A percentile compares a stretch with the other conserved stretches of the same genome.
phyloP scores from a whole-genome alignment of 192 early-diverging fungal species.

The Backusella liffmaniae region DNA sequence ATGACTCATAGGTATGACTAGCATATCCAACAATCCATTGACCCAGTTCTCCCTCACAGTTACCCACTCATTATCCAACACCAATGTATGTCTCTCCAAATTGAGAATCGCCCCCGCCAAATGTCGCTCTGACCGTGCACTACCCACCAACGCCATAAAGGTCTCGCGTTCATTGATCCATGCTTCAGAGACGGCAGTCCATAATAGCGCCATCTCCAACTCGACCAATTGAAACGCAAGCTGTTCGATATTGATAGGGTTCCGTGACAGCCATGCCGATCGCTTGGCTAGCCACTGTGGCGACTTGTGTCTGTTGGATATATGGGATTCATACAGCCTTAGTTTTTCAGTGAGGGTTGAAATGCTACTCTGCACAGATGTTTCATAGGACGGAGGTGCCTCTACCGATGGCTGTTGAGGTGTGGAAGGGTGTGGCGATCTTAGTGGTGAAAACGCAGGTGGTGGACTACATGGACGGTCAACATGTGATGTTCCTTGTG shows the following conservation, averaged over 20 bases:
- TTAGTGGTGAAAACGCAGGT: slow-evolving; percentile 7
- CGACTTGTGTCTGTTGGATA: slow-evolving; percentile 33
- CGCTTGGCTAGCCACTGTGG: slow-evolving; percentile 32
- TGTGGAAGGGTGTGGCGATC: not conserved
- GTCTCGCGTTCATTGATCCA: slow-evolving; percentile 38
- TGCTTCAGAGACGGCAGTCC: slow-evolving; percentile 32
- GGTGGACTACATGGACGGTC: slow-evolving; percentile 6
- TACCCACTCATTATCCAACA: slow-evolving; percentile 31
- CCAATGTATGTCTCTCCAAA: slow-evolving; percentile 34
- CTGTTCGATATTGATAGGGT: slow-evolving; percentile 32
- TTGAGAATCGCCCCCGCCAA: slow-evolving; percentile 36
- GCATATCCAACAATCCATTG: slow-evolving; percentile 33
- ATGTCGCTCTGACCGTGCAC: slow-evolving; percentile 31
- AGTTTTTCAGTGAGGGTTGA: slow-evolving; percentile 19
- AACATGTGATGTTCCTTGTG: not conserved
- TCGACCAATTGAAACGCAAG: slow-evolving; percentile 36
- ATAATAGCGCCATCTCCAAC: slow-evolving; percentile 37
- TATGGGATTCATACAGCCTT: slow-evolving; percentile 28
- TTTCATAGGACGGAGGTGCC: slow-evolving; percentile 36
- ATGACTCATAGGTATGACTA: slow-evolving; percentile 20
- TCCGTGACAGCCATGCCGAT: slow-evolving; percentile 20
- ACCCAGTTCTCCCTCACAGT: slow-evolving; percentile 24
- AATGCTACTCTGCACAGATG: slow-evolving; percentile 27
- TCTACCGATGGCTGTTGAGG: not conserved
- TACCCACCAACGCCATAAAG: slow-evolving; percentile 33